Conservation (phyloP, 2,329 filamentous ascomycete genomes). For the Monilinia vaccinii-corymbosi region DNA sequence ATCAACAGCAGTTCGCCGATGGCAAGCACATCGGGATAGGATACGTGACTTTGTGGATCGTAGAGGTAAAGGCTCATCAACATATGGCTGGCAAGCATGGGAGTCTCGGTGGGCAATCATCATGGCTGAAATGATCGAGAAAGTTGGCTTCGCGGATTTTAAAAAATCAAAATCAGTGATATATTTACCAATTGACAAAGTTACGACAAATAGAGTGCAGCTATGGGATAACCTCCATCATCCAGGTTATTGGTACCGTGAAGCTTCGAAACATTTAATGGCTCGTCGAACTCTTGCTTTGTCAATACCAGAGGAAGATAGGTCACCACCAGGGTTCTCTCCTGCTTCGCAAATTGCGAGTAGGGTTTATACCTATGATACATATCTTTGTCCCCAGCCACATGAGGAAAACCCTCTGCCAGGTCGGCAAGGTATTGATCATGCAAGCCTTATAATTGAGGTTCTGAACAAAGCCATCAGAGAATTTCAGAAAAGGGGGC, state of each 20-base stretch:
- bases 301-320: conserved; percentile 50
- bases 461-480: conserved; percentile 40
- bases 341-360: conserved; percentile 38
- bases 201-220: conserved; percentile 41
- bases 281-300: conserved; percentile 45
- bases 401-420: conserved; percentile 48
- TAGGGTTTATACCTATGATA: conserved; percentile 52
- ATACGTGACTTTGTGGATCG: conserved; percentile 72
- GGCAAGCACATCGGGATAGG: conserved; percentile 67
- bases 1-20: conserved; percentile 70
- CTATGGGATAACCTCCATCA: conserved; percentile 59
- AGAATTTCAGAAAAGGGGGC: conserved; percentile 46
- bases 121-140: conserved; percentile 53
- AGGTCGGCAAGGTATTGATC: conserved; percentile 41
- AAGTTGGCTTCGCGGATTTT: conserved; percentile 42
- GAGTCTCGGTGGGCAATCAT: conserved; percentile 62
- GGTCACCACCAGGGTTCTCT: conserved; percentile 41
- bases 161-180: conserved; percentile 36
- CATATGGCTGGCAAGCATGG: conserved; percentile 94
- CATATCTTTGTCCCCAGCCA: conserved; percentile 57
- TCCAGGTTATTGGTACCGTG: conserved; percentile 57
- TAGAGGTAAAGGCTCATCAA: conserved; percentile 73
- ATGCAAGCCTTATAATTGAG: conserved; percentile 46
- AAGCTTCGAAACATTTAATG: conserved; percentile 48
- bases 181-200: conserved; percentile 50